These are phyloP conservation scores for Candida sakaeoensis DNA, from an alignment of 805 yeast species.

Conservation along the genomic window DNA sequence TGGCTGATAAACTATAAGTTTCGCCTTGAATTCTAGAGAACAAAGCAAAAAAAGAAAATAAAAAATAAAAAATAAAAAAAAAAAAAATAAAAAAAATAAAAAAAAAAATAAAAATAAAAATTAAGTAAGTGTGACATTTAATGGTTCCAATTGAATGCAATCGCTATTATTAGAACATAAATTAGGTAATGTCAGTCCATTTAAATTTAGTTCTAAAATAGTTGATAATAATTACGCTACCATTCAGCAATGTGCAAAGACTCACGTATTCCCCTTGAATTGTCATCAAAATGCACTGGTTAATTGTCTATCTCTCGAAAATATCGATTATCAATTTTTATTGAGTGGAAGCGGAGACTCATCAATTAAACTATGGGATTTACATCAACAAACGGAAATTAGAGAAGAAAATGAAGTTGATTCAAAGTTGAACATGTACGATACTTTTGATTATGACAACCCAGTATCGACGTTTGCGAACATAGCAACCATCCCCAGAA, in stretches of 20 bases:
- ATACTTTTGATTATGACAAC: conserved; percentile 30
- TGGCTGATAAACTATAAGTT: background rate
- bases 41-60: no score
- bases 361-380: conserved; percentile 64
- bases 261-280: conserved; percentile 34
- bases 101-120: background rate
- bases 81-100: background rate
- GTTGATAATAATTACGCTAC: conserved; percentile 35
- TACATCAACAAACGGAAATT: conserved; percentile 17
- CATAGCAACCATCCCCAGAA: conserved; percentile 35
- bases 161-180: conserved; percentile 33
- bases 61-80: no score
- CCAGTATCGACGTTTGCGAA: conserved; percentile 22
- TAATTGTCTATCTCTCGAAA: conserved; percentile 58
- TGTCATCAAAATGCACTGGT: conserved; percentile 51
- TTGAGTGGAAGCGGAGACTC: conserved; percentile 76
- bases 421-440: conserved; percentile 13
- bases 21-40: no score
- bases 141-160: conserved; percentile 27
- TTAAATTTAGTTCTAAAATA: conserved; percentile 32
- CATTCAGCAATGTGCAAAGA: conserved; percentile 19
- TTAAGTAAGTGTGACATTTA: no score
- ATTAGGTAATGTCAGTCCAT: conserved; percentile 24
- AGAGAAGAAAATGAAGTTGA: conserved; percentile 16
- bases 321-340: conserved; percentile 40